Conservation (phyloP, 805 yeast species). For the Ogataea zsoltii region DNA sequence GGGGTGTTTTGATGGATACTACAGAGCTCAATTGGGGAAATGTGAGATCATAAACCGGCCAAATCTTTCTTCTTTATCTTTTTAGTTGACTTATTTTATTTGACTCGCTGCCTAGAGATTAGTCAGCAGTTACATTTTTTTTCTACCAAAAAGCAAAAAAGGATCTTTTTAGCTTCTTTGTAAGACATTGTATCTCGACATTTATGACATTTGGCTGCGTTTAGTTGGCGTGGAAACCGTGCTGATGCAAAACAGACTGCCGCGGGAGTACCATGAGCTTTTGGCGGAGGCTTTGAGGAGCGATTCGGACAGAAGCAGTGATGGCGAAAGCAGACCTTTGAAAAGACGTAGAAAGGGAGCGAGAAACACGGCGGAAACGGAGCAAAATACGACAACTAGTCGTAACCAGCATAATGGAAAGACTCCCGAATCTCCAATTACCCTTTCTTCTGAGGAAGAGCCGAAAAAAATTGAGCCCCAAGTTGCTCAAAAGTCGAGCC, state of each 20-base stretch:
- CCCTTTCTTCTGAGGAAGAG: constrained; percentile 3
- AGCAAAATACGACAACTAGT: background rate
- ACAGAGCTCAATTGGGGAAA: no score
- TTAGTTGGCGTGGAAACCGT: no score
- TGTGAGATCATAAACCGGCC: no score
- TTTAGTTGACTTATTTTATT: no score
- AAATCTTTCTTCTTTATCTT: no score
- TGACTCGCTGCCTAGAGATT: background rate
- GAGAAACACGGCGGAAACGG: background rate
- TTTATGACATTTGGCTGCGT: no score
- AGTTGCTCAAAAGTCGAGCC: no score
- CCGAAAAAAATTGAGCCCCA: background rate
- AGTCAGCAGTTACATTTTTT: no score
- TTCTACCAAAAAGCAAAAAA: no score
- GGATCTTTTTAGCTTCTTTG: background rate
- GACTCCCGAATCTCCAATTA: background rate
- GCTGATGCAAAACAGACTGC: constrained; percentile 16
- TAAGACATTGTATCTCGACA: background rate
- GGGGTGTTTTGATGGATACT: no score
- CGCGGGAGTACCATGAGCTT: constrained; percentile 24
- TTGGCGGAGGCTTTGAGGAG: constrained; percentile 22
- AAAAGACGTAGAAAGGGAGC: constrained; percentile 20
- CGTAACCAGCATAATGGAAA: background rate
- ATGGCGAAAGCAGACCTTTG: constrained; percentile 19
- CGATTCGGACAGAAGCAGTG: constrained; percentile 5